phyloP scores from a whole-genome alignment of 495 filamentous ascomycete species.

The Penicillium paradoxum region DNA sequence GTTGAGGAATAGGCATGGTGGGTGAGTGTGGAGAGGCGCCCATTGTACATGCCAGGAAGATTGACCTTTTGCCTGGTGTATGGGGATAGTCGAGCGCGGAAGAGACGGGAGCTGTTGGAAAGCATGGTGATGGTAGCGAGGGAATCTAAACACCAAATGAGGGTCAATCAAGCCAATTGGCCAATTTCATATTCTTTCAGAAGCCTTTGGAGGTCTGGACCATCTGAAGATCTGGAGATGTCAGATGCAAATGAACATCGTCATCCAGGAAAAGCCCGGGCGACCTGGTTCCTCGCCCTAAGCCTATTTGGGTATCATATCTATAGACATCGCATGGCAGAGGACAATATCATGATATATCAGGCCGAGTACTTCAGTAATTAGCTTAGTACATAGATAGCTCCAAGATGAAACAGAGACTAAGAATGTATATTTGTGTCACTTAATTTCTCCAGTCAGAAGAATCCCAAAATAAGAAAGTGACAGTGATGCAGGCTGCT shows the following conservation, averaged over 20 bases:
- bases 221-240: background rate
- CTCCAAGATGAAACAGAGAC: no score
- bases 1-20: background rate
- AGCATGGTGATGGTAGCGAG: background rate
- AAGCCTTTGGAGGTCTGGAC: background rate
- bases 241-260: background rate
- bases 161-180: background rate
- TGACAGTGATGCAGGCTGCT: background rate
- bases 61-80: background rate
- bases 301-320: slow-evolving; percentile 3
- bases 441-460: no score
- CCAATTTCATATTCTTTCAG: background rate
- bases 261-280: slow-evolving; percentile 5
- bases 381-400: no score
- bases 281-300: background rate
- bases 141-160: background rate
- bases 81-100: background rate
- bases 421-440: no score
- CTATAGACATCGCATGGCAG: background rate
- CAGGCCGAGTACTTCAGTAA: no score
- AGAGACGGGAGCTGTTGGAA: background rate
- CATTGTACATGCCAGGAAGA: slow-evolving; percentile 1
- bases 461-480: background rate
- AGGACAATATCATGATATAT: no score
- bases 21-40: slow-evolving; percentile 1